Conservation (phyloP, 116 monocot species). For the Thalassia testudinum region DNA sequence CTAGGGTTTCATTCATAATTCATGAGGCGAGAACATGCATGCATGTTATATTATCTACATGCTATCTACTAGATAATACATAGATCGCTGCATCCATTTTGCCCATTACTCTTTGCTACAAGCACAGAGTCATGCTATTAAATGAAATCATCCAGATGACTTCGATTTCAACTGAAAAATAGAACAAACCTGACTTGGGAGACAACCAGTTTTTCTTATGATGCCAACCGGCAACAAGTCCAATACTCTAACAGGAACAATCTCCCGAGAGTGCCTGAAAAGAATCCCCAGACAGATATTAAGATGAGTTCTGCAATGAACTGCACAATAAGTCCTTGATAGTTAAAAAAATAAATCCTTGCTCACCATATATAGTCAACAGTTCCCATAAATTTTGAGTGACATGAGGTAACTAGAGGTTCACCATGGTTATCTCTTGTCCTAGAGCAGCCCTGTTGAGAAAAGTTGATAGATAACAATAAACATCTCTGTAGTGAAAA, state of each 20-base stretch:
- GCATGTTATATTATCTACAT: too few relatives aligned
- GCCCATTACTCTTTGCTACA: too few relatives aligned
- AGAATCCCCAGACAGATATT: not conserved
- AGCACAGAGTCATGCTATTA: too few relatives aligned
- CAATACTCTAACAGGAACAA: conserved; percentile 36
- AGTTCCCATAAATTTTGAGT: conserved; percentile 54
- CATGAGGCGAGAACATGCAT: too few relatives aligned
- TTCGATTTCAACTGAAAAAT: too few relatives aligned
- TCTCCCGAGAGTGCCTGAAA: conserved; percentile 37
- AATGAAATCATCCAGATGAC: too few relatives aligned
- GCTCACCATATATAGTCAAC: conserved; percentile 62
- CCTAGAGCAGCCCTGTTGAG: conserved; percentile 13
- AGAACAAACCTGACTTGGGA: conserved; percentile 31
- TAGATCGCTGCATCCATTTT: too few relatives aligned
- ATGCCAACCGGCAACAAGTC: conserved; percentile 28
- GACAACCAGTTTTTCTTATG: conserved; percentile 25
- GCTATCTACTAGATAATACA: too few relatives aligned
- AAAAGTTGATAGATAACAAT: too few relatives aligned
- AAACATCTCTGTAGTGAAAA: too few relatives aligned
- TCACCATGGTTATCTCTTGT: conserved; percentile 39
- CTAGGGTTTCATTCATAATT: too few relatives aligned
- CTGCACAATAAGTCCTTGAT: not conserved
- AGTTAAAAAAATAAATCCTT: too few relatives aligned
- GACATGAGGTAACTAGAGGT: conserved; percentile 49
- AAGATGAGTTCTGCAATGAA: not conserved